Evolutionary conservation across 208 protist species (phyloP), one percentile per base, ranked within the genome.

Genomic region (Trypanosoma vivax): DNA sequence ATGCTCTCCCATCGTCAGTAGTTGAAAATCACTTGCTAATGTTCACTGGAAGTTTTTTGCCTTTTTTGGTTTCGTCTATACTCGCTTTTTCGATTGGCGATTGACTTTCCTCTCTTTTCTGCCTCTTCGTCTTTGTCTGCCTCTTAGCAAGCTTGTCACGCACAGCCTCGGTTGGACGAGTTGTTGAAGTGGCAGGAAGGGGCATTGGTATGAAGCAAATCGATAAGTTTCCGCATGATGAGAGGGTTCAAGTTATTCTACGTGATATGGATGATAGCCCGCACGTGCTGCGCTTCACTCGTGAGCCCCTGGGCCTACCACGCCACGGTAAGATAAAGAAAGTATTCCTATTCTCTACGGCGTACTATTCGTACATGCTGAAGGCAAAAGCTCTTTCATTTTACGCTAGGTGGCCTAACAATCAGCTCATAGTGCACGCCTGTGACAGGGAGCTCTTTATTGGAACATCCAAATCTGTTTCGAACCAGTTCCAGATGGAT

Each of bases 301-400:
- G 47, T 9, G 51, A 69, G 13, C 41, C 73, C 0, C 54, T 90
- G 14, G 40, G 71, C 29, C 52, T 95, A 14, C 43, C 62, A 19
- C 73, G 80, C 3, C 55, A 88, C 37, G 70, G 67, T 37, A 50
- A 49, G 16, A 42, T 51, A 27, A 80, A 87, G 57, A 47, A 54
- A 19, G 88, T 95, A 31, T 16, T 88, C 18, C 55, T 95, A 29
- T 67, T 84, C 16, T 39, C 66, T 46, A 90, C 88, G 16, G 60
- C 72, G 27, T 85, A 76, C 54, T 79, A 84, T 60, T 79, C 80
- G 7, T 95, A 95, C 55, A 62, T 95, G 30, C 56, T 95, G 34
- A 91, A 90, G 52, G 33, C 58, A 3, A 92, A 88, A 51, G 73
- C 59, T 14, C 78, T 70, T 45, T 78, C 84, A 45, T 76, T 89